A percentile compares a stretch with the other conserved stretches of the same genome.
Conservation (phyloP, 73 alveolate species). For the Paramecium tetraurelia region DNA sequence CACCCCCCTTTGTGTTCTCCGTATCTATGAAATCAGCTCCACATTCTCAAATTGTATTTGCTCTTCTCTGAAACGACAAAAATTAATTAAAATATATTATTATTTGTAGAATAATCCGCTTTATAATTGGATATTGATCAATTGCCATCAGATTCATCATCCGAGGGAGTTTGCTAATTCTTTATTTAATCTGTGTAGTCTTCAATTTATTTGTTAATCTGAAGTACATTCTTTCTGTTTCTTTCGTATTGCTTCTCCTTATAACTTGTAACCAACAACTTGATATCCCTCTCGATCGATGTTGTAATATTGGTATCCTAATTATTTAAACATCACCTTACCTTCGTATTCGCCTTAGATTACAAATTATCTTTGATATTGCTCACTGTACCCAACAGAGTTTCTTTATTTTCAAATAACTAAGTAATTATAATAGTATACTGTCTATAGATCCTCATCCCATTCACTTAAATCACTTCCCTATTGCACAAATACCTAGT, state of each 20-base stretch:
- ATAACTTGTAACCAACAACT: not conserved
- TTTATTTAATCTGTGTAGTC: slow-evolving; percentile 1
- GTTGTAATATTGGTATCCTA: slow-evolving; percentile 20
- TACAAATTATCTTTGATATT: slow-evolving; percentile 3
- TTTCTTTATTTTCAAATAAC: slow-evolving; percentile 53
- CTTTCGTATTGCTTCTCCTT: slow-evolving; percentile 36
- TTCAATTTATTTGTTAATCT: not conserved
- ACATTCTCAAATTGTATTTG: not conserved
- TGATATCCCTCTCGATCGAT: not conserved
- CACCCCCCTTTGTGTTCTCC: not conserved
- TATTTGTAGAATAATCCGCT: not conserved
- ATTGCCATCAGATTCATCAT: slow-evolving; percentile 36
- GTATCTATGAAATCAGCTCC: not conserved
- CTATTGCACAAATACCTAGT: not conserved
- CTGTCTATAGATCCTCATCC: slow-evolving; percentile 21
- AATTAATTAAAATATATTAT: not conserved
- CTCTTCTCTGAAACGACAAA: not conserved
- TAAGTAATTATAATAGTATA: not conserved
- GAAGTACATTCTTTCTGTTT: slow-evolving; percentile 19
- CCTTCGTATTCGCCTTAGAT: not conserved
- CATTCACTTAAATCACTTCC: slow-evolving; percentile 27
- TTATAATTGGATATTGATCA: not conserved
- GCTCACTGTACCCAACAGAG: not conserved
- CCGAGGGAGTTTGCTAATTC: not conserved
- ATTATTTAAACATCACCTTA: not conserved